A percentile compares a stretch with the other conserved stretches of the same genome.
Evolutionary conservation across 1,139 yeast genomes (phyloP).

Genomic region (Geotrichum carabidarum): DNA sequence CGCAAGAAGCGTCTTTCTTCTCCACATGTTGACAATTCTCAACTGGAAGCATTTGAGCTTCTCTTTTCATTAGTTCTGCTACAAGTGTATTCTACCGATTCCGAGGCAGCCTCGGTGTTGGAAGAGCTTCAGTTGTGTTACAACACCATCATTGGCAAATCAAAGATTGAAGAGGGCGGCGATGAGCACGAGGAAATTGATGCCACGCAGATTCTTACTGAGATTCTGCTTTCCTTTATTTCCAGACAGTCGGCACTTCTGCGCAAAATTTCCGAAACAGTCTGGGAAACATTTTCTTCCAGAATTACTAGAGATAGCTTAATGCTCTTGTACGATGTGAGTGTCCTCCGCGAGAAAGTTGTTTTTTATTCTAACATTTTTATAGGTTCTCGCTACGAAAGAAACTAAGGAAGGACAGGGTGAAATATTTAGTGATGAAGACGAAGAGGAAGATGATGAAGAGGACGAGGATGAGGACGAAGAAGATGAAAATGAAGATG

Average conservation of each 20-base stretch:
- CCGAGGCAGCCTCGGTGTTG: constrained; percentile 69
- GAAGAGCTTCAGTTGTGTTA: constrained; percentile 55
- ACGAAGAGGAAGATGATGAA: constrained; percentile 28
- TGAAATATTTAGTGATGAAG: constrained; percentile 58
- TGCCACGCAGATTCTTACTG: constrained; percentile 63
- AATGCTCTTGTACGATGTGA: constrained; percentile 52
- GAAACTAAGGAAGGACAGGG: constrained; percentile 83
- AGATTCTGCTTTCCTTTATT: constrained; percentile 68
- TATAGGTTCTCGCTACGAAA: constrained; percentile 51
- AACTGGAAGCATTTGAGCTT: constrained; percentile 57
- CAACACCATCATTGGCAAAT: constrained; percentile 31
- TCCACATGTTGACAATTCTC: constrained; percentile 41
- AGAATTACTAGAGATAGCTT: constrained; percentile 50
- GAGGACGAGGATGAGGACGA: constrained; percentile 39
- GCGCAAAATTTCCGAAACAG: constrained; percentile 64
- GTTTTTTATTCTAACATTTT: not conserved
- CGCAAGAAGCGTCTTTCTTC: constrained; percentile 39
- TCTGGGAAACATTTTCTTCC: constrained; percentile 66
- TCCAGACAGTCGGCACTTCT: constrained; percentile 67
- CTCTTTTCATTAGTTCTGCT: constrained; percentile 72
- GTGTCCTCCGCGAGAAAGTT: not conserved
- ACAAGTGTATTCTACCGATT: constrained; percentile 69
- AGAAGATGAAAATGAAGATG: constrained; percentile 36
- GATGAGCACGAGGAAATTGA: constrained; percentile 39
- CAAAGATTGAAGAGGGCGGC: constrained; percentile 26